A percentile compares a stretch with the other conserved stretches of the same genome.
These are phyloP conservation scores for Fragilaria radians DNA, from an alignment of 108 stramenopile species.

Conservation along the genomic window DNA sequence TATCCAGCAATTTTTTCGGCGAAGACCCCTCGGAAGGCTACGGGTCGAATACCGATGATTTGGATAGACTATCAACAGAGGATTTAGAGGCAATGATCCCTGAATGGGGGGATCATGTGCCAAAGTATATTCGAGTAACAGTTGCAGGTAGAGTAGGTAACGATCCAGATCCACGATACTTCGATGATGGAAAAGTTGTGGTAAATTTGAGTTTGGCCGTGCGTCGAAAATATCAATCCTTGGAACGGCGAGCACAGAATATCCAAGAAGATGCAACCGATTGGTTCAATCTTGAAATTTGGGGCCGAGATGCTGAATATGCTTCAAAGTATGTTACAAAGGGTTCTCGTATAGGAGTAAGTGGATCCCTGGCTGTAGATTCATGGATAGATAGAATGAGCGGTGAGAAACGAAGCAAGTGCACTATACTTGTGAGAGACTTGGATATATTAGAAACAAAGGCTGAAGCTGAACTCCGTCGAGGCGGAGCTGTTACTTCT, in stretches of 20 bases:
- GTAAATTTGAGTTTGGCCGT: conserved; percentile 75
- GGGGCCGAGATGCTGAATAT: conserved; percentile 87
- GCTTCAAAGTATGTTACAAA: conserved; percentile 64
- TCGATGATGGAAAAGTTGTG: conserved; percentile 86
- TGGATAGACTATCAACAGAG: conserved; percentile 4
- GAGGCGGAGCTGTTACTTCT: background rate
- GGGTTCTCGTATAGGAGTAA: conserved; percentile 63
- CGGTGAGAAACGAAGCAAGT: conserved; percentile 39
- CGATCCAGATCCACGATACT: conserved; percentile 76
- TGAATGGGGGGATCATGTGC: conserved; percentile 72
- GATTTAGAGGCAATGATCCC: conserved; percentile 28
- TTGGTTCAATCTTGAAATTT: conserved; percentile 88
- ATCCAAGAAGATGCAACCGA: conserved; percentile 85
- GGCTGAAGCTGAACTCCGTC: conserved; percentile 57
- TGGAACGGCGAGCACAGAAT: conserved; percentile 57
- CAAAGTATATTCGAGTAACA: conserved; percentile 69
- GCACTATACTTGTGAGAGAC: conserved; percentile 60
- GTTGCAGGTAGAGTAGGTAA: conserved; percentile 81
- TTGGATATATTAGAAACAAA: conserved; percentile 72
- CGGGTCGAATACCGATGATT: background rate
- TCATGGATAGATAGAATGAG: conserved; percentile 59
- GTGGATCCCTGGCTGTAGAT: conserved; percentile 53
- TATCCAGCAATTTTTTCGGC: background rate
- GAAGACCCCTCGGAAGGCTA: background rate
- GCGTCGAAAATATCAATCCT: conserved; percentile 74